A percentile compares a stretch with the other conserved stretches of the same genome.
Conservation (phyloP, 1,284 basidiomycete genomes). For the Vanrija sp. region DNA sequence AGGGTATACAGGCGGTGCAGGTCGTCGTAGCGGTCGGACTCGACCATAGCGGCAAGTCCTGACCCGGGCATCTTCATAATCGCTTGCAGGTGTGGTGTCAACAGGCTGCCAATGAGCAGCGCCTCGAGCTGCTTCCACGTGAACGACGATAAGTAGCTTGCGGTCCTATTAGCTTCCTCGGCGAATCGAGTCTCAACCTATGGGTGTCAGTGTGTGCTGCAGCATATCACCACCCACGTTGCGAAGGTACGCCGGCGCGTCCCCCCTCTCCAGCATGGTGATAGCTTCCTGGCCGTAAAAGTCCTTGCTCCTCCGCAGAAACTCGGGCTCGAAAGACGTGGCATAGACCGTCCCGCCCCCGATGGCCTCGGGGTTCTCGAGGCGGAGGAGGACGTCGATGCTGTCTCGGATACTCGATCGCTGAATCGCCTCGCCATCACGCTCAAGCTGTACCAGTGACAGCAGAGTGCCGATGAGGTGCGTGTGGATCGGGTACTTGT, state of each 20-base stretch:
- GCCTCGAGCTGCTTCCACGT: slow-evolving; percentile 67
- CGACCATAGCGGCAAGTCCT: slow-evolving; percentile 84
- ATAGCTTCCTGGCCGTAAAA: slow-evolving; percentile 80
- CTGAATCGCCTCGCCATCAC: slow-evolving; percentile 86
- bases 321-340: slow-evolving; percentile 75
- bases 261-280: slow-evolving; percentile 65
- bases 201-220: neutral
- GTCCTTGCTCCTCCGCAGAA: slow-evolving; percentile 69
- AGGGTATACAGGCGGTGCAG: slow-evolving; percentile 76
- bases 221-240: slow-evolving; percentile 57
- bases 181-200: slow-evolving; percentile 79
- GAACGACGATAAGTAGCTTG: slow-evolving; percentile 78
- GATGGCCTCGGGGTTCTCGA: slow-evolving; percentile 50
- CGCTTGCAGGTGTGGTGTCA: slow-evolving; percentile 69
- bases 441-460: slow-evolving; percentile 82
- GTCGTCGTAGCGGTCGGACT: slow-evolving; percentile 72
- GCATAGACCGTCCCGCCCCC: slow-evolving; percentile 67
- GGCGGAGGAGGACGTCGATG: slow-evolving; percentile 69
- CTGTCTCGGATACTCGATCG: slow-evolving; percentile 85
- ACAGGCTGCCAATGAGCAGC: slow-evolving; percentile 72
- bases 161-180: slow-evolving; percentile 81
- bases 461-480: slow-evolving; percentile 79
- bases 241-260: slow-evolving; percentile 77
- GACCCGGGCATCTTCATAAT: slow-evolving; percentile 79
- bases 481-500: slow-evolving; percentile 65